Evolutionary conservation across 208 protist species (phyloP), one percentile per base, ranked within the genome.

Genomic region (Trypanosoma vivax): DNA sequence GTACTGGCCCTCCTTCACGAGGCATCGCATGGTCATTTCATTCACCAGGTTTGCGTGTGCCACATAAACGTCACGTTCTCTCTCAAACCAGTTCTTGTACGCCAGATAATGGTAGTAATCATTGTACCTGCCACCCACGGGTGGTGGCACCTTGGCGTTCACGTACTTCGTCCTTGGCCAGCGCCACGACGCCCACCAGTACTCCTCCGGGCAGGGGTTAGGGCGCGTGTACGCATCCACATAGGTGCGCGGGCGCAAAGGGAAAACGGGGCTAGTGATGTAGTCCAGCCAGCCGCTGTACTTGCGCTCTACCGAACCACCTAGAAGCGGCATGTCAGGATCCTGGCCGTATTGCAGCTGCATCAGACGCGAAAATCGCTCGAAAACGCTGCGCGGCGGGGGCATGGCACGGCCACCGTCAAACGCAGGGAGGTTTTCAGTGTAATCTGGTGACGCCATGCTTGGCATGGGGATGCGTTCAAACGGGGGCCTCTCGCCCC

Each of bases 41-140:
- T 85, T 73, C n/a, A 86, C 69, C 16, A 88, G 49, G 57, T 83
- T 86, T 21, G 76, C 70, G 34, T 87, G 79, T 14, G 79, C 73
- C 37, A 91, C 70, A 42, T 91, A 91, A 21, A 91, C 83, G 57
- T 88, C 79, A 30, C 79, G 72, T 61, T 91, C 83, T 16, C 74
- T 67, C 50, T 85, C 70, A 21, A 91, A 60, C 79, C 83, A 91
- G 53, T 87, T 76, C 53, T 83, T 84, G 65, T 80, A 91, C 38
- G 76, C 70, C 18, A 88, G 54, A 62, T 91, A 91, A 65, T 91
- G 83, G 49, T 88, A 91, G 68, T 88, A 88, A 50, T 91, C 83
- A 2, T 60, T 70, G 56, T 91, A 91, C 65, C 81, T 77, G 18
- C 83, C 83, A 43, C 85, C 76, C 25, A 80, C 74, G 11, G 83